Evolutionary conservation across 176 grass and related monocot species (phyloP).

Genomic region (Oryza officinalis): DNA sequence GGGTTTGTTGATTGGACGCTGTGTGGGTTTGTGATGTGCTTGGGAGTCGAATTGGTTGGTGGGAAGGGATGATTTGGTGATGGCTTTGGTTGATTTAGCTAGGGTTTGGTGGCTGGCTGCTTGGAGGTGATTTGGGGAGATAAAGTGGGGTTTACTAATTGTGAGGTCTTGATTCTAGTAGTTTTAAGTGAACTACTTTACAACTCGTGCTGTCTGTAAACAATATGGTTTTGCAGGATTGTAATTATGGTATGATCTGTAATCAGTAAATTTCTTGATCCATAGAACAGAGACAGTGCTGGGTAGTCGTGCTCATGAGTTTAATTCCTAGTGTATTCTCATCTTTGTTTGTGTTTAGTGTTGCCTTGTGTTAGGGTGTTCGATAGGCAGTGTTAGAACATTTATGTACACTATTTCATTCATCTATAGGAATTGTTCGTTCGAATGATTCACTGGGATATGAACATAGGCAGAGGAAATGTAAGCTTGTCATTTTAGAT

Average conservation of each 20-base stretch:
- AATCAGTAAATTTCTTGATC: not conserved
- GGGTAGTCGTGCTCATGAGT: not conserved
- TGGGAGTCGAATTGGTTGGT: not conserved
- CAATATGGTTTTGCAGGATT: not conserved
- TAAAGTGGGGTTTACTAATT: not conserved
- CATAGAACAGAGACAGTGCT: not conserved
- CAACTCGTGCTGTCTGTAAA: not conserved
- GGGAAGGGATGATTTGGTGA: not conserved
- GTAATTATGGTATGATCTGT: not conserved
- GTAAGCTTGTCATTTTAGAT: not conserved
- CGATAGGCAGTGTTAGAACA: not conserved
- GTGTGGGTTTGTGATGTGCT: not conserved
- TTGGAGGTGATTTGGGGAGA: conserved; percentile 17
- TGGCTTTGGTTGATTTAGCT: conserved; percentile 3
- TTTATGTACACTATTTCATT: not conserved
- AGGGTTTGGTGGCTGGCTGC: conserved; percentile 35
- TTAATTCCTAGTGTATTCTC: not conserved
- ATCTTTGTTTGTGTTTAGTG: not conserved
- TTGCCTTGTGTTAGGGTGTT: not conserved
- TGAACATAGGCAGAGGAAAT: not conserved
- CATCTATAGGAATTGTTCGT: not conserved
- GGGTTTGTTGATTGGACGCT: conserved; percentile 17
- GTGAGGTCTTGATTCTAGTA: not conserved
- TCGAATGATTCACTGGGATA: not conserved
- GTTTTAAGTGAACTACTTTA: not conserved